Percentiles rank a stretch among this genome's conserved stretches.
These are phyloP conservation scores for Chalciporus sp. DNA, from an alignment of 1,284 basidiomycete species.

Conservation along the genomic window DNA sequence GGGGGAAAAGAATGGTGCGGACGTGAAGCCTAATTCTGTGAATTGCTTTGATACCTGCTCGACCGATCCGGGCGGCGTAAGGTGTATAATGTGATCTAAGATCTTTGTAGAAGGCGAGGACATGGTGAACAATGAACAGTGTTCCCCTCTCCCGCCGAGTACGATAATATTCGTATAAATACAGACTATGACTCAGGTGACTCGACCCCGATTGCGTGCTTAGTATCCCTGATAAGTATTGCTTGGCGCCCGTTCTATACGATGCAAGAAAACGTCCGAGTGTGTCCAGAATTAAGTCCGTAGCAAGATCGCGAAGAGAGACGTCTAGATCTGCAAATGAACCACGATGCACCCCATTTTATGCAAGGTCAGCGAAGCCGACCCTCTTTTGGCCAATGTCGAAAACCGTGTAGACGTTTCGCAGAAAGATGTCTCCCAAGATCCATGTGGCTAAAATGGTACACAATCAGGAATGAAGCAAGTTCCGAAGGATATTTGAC, in stretches of 20 bases:
- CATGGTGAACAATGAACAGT: constrained; percentile 7
- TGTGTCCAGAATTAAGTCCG: neutral
- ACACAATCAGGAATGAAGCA: neutral
- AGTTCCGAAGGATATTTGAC: neutral
- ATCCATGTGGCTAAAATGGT: constrained; percentile 25
- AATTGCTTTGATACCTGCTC: constrained; percentile 54
- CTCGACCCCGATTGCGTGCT: neutral
- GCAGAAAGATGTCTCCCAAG: constrained; percentile 31
- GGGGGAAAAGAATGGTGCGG: constrained; percentile 17
- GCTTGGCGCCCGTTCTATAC: neutral
- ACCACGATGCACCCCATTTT: constrained; percentile 3
- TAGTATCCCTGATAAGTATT: neutral
- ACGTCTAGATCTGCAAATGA: neutral
- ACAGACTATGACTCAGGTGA: neutral
- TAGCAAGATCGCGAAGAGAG: neutral
- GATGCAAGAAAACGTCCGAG: neutral
- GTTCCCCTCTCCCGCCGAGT: neutral
- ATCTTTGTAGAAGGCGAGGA: constrained; percentile 44
- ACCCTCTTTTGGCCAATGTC: constrained; percentile 27
- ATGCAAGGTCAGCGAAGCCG: constrained; percentile 32
- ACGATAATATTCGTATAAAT: neutral
- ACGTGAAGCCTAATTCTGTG: constrained; percentile 67
- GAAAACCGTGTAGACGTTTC: constrained; percentile 34
- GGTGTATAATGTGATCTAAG: constrained; percentile 69
- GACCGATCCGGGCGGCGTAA: constrained; percentile 63